These are phyloP conservation scores for Agarophyton chilense DNA, from an alignment of 23 red algal genomes.

Conservation along the genomic window DNA sequence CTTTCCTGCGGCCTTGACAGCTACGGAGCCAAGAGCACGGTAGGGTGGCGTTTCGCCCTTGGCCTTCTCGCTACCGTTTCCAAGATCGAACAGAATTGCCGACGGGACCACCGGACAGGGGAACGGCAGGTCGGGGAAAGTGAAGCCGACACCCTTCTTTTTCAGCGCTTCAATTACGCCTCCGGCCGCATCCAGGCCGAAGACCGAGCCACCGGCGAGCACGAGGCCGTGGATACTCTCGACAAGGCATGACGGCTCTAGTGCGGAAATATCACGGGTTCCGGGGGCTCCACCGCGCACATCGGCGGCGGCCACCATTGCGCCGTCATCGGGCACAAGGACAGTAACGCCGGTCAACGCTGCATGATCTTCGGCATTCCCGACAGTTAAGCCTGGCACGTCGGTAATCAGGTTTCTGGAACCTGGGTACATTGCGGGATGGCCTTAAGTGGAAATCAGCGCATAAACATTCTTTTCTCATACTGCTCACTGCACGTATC, in stretches of 20 bases:
- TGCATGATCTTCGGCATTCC: not conserved
- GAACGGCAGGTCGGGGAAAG: not conserved
- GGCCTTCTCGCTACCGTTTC: not conserved
- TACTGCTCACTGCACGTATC: no score
- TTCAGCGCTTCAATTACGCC: not conserved
- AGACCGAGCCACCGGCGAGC: not conserved
- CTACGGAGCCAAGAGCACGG: not conserved
- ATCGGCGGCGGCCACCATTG: not conserved
- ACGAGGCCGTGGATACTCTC: not conserved
- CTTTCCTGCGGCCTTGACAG: not conserved
- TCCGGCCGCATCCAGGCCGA: slow-evolving; percentile 7
- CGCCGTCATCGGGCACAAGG: not conserved
- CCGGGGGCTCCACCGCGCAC: slow-evolving; percentile 5
- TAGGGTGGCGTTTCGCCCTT: not conserved
- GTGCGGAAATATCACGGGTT: not conserved
- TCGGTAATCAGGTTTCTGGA: not conserved
- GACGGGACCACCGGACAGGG: not conserved
- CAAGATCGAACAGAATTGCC: slow-evolving; percentile 2
- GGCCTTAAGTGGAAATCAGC: not conserved
- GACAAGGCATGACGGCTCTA: not conserved
- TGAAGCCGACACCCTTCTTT: not conserved
- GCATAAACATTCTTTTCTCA: no score
- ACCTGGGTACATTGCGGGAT: not conserved
- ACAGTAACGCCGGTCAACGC: not conserved
- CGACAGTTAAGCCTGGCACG: not conserved